Percentiles rank a stretch among this genome's conserved stretches.
phyloP scores from a whole-genome alignment of 139 green algal species.

The Asterochloris erici region DNA sequence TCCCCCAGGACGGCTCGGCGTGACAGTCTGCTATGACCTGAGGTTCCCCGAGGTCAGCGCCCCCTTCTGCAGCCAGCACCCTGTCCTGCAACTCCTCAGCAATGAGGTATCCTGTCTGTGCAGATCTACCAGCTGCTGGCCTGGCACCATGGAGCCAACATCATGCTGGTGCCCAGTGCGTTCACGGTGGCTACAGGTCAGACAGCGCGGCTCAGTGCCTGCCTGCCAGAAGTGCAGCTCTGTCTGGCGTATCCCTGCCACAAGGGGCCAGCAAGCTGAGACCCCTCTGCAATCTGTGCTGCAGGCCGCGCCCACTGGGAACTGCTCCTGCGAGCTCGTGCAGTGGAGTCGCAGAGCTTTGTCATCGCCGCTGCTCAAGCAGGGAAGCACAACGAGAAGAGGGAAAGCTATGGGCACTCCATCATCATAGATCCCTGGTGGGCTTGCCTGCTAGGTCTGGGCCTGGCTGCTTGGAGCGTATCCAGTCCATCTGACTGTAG shows the following conservation, averaged over 20 bases:
- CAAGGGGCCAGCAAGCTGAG: neutral
- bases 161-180: conserved; percentile 61
- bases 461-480: conserved; percentile 32
- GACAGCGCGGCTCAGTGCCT: no score
- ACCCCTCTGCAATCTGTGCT: conserved; percentile 24
- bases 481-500: conserved; percentile 88
- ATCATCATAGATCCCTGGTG: conserved; percentile 90
- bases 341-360: conserved; percentile 89
- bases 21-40: conserved; percentile 95
- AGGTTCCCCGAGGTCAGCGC: conserved; percentile 94
- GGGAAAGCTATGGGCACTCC: conserved; percentile 87
- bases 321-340: conserved; percentile 86
- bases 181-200: no score
- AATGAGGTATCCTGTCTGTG: no score
- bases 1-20: conserved; percentile 72
- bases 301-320: conserved; percentile 92
- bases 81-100: no score
- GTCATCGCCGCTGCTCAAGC: conserved; percentile 90
- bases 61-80: conserved; percentile 48
- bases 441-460: conserved; percentile 38
- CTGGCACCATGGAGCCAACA: conserved; percentile 63
- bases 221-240: neutral
- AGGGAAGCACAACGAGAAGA: conserved; percentile 83
- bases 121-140: conserved; percentile 83
- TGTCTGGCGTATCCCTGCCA: no score